Evolutionary conservation across 176 grass and related monocot species (phyloP).

Genomic region (Oryza nivara): DNA sequence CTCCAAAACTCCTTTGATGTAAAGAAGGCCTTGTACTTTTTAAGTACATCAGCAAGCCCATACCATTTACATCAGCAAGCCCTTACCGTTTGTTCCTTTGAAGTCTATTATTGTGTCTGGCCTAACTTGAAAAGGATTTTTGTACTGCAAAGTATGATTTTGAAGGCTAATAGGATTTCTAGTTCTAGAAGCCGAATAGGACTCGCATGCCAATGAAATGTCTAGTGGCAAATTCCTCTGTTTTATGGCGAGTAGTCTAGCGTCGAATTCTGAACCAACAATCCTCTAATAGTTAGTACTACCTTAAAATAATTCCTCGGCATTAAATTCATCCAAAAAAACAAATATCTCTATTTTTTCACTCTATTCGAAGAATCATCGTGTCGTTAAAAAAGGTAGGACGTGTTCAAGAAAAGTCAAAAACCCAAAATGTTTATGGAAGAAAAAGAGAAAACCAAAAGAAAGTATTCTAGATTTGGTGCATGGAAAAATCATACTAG

Average conservation of each 20-base stretch:
- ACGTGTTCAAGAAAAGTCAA: background rate
- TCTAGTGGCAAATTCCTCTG: background rate
- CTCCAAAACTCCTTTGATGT: no score
- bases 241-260: no score
- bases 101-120: background rate
- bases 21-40: no score
- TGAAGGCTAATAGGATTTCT: background rate
- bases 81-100: background rate
- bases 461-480: background rate
- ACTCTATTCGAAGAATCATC: no score
- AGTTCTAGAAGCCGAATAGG: background rate
- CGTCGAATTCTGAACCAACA: no score
- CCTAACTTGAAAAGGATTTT: slow-evolving; percentile 32
- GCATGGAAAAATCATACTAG: background rate
- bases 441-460: background rate
- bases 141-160: background rate
- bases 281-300: no score
- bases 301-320: no score
- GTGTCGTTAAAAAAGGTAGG: background rate
- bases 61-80: background rate
- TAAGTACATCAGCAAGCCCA: background rate
- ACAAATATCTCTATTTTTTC: no score
- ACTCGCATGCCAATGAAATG: background rate
- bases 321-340: no score
- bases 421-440: background rate